Conservation (phyloP, 2,329 filamentous ascomycete species). For the Bipolaris bicolor region DNA sequence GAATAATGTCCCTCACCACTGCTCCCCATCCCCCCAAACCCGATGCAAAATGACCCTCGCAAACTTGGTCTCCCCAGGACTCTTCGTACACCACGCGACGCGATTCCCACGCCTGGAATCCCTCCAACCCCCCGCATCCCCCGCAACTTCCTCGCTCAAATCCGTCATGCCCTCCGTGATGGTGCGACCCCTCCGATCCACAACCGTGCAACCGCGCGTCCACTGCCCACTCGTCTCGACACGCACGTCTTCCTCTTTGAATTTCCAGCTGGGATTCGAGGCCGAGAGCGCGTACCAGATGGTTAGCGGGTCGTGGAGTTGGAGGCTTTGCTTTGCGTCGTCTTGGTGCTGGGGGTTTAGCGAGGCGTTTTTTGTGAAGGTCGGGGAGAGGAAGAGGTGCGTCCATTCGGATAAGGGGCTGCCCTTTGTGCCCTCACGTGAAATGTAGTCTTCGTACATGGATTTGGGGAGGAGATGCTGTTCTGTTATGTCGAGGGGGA, state of each 20-base stretch:
- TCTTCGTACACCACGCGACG: slow-evolving; percentile 72
- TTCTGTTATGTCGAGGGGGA: slow-evolving; percentile 57
- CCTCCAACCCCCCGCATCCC: slow-evolving; percentile 79
- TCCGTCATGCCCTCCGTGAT: slow-evolving; percentile 52
- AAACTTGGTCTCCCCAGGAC: slow-evolving; percentile 72
- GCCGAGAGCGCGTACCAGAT: slow-evolving; percentile 46
- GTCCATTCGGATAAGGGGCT: slow-evolving; percentile 56
- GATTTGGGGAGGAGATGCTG: slow-evolving; percentile 52
- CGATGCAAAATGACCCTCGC: slow-evolving; percentile 69
- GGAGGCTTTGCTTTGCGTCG: slow-evolving; percentile 47
- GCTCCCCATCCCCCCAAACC: slow-evolving; percentile 60
- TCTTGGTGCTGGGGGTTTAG: slow-evolving; percentile 45
- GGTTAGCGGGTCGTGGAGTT: slow-evolving; percentile 56
- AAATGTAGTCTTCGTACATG: slow-evolving; percentile 43
- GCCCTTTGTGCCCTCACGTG: slow-evolving; percentile 29
- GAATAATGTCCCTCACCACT: too few species aligned
- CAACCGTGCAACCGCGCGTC: slow-evolving; percentile 88
- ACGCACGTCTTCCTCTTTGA: slow-evolving; percentile 73
- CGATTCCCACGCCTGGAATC: slow-evolving; percentile 77
- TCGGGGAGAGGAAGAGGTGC: slow-evolving; percentile 53
- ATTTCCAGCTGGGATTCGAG: slow-evolving; percentile 39
- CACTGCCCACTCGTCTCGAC: slow-evolving; percentile 92
- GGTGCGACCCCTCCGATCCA: slow-evolving; percentile 71
- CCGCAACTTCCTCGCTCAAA: slow-evolving; percentile 58
- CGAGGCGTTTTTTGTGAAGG: slow-evolving; percentile 54